Percentiles rank a stretch among this genome's conserved stretches.
These are phyloP conservation scores for Plasmodium adleri DNA, from an alignment of 169 alveolate genomes.

Conservation along the genomic window DNA sequence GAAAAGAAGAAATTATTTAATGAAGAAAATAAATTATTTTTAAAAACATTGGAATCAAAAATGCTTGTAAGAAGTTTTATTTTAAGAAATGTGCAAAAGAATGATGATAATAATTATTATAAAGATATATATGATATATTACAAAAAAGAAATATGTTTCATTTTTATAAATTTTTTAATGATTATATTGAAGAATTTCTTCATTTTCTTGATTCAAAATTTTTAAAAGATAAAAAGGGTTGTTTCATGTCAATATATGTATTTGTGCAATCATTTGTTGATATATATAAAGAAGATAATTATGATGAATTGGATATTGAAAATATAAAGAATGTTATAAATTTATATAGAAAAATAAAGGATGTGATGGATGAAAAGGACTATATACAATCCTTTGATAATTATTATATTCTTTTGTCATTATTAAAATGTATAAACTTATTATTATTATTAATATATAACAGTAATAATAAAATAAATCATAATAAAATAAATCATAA, in stretches of 20 bases:
- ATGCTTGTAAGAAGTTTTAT: constrained; percentile 54
- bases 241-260: constrained; percentile 19
- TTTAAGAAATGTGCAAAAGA: constrained; percentile 17
- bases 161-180: constrained; percentile 68
- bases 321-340: constrained; percentile 28
- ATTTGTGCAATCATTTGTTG: constrained; percentile 43
- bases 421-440: constrained; percentile 42
- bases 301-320: constrained; percentile 48
- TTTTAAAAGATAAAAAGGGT: constrained; percentile 56
- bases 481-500: background rate
- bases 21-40: constrained; percentile 35
- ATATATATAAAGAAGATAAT: constrained; percentile 38
- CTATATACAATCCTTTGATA: background rate
- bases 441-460: constrained; percentile 25
- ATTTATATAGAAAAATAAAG: constrained; percentile 21
- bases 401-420: constrained; percentile 26
- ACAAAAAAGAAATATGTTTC: constrained; percentile 46
- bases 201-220: constrained; percentile 28
- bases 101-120: constrained; percentile 61
- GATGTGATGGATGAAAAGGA: constrained; percentile 13
- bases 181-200: constrained; percentile 59
- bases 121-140: constrained; percentile 52
- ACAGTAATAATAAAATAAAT: background rate
- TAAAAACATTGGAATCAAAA: constrained; percentile 47
- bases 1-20: constrained; percentile 19